These are phyloP conservation scores for Artomyces pyxidatus DNA, from an alignment of 768 basidiomycete species.

Conservation along the genomic window DNA sequence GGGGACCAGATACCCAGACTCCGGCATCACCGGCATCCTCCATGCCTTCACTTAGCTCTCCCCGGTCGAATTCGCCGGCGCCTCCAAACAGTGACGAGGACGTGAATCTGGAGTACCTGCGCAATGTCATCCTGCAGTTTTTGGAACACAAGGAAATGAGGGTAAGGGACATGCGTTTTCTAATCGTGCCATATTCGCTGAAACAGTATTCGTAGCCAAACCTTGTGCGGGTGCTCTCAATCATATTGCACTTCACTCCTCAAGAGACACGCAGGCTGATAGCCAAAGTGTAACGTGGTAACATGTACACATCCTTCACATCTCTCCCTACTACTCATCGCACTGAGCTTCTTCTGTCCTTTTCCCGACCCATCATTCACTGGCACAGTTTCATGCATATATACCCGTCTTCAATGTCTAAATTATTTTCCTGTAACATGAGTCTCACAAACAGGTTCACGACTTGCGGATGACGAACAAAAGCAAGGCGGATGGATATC, in stretches of 20 bases:
- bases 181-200: conserved; percentile 3
- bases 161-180: conserved; percentile 36
- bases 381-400: too few species aligned
- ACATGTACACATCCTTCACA: too few species aligned
- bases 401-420: too few species aligned
- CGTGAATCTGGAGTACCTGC: conserved; percentile 89
- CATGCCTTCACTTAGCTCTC: conserved; percentile 25
- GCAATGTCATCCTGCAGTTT: conserved; percentile 96
- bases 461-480: too few species aligned
- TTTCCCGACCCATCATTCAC: too few species aligned
- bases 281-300: conserved; percentile 57
- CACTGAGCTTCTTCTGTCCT: too few species aligned
- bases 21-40: conserved; percentile 33
- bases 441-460: too few species aligned
- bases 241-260: conserved; percentile 90
- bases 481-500: too few species aligned
- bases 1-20: conserved; percentile 18
- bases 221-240: conserved; percentile 84
- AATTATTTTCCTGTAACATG: too few species aligned
- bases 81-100: conserved; percentile 67
- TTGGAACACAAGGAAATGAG: conserved; percentile 98
- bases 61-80: conserved; percentile 24
- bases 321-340: too few species aligned
- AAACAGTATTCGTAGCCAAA: conserved; percentile 49
- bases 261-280: conserved; percentile 86